Conservation (phyloP, 768 basidiomycete species). For the Guyanaporus albipodus region DNA sequence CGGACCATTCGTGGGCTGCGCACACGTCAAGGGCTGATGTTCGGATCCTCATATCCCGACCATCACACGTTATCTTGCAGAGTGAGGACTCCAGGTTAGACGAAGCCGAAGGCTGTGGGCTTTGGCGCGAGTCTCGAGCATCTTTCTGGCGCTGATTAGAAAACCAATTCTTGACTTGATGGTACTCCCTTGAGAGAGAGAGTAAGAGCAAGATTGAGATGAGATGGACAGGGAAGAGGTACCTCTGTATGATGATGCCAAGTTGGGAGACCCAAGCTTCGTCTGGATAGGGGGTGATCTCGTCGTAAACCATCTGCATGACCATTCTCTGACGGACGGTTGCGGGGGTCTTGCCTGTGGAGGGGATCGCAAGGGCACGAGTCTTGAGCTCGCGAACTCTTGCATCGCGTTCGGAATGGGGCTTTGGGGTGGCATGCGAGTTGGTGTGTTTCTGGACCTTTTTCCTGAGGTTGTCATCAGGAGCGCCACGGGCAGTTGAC, state of each 20-base stretch:
- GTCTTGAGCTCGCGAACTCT: conserved; percentile 30
- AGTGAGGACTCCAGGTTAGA: conserved; percentile 34
- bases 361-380: conserved; percentile 32
- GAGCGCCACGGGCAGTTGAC: conserved; percentile 18
- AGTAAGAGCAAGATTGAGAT: conserved; percentile 1
- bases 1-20: conserved; percentile 49
- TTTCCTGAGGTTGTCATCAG: conserved; percentile 30
- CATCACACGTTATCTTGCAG: conserved; percentile 34
- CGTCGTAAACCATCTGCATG: conserved; percentile 59
- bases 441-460: conserved; percentile 21
- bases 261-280: conserved; percentile 59
- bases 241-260: conserved; percentile 56
- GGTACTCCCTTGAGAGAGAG: conserved; percentile 41
- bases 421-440: conserved; percentile 18
- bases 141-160: conserved; percentile 57
- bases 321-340: conserved; percentile 53
- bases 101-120: conserved; percentile 31
- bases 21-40: conserved; percentile 44
- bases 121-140: conserved; percentile 35
- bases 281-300: conserved; percentile 62
- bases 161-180: conserved; percentile 66
- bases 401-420: conserved; percentile 28
- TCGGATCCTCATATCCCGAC: conserved; percentile 45
- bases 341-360: conserved; percentile 44
- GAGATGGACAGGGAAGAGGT: conserved; percentile 11